Percentiles rank a stretch among this genome's conserved stretches.
These are phyloP conservation scores for Curvularia sp. DNA, from an alignment of 2,329 filamentous ascomycete genomes.

Conservation along the genomic window DNA sequence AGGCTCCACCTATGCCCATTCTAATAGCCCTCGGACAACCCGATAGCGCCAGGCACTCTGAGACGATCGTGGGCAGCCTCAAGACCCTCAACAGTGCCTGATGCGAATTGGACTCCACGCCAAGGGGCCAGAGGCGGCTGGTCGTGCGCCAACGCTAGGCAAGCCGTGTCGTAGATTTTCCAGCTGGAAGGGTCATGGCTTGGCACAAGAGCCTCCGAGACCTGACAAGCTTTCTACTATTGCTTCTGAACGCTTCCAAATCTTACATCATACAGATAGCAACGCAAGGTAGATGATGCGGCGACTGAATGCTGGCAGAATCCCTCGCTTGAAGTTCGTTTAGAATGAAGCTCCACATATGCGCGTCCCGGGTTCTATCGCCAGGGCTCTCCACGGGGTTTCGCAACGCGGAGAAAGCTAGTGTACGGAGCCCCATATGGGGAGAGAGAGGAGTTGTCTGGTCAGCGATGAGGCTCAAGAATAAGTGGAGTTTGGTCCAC, in stretches of 20 bases:
- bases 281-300: conserved; percentile 7
- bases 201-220: not conserved
- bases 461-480: conserved; percentile 37
- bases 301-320: not conserved
- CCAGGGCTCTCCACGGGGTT: conserved; percentile 36
- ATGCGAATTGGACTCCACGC: conserved; percentile 16
- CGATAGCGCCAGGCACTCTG: conserved; percentile 10
- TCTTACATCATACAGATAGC: conserved; percentile 5
- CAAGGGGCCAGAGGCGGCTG: conserved; percentile 17
- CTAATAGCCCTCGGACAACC: no score
- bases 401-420: conserved; percentile 30
- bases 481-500: conserved; percentile 24
- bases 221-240: conserved; percentile 9
- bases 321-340: not conserved
- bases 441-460: conserved; percentile 15
- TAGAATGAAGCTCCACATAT: conserved; percentile 10
- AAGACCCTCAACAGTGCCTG: conserved; percentile 24
- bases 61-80: conserved; percentile 4
- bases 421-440: conserved; percentile 20
- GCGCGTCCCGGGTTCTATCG: conserved; percentile 10
- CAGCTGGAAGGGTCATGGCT: conserved; percentile 10
- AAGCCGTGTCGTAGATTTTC: conserved; percentile 8
- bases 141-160: conserved; percentile 19
- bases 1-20: no score
- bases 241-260: conserved; percentile 9